Base-by-base conservation (phyloP, 1,284 basidiomycete species). In the Tylopilus sp. region DNA sequence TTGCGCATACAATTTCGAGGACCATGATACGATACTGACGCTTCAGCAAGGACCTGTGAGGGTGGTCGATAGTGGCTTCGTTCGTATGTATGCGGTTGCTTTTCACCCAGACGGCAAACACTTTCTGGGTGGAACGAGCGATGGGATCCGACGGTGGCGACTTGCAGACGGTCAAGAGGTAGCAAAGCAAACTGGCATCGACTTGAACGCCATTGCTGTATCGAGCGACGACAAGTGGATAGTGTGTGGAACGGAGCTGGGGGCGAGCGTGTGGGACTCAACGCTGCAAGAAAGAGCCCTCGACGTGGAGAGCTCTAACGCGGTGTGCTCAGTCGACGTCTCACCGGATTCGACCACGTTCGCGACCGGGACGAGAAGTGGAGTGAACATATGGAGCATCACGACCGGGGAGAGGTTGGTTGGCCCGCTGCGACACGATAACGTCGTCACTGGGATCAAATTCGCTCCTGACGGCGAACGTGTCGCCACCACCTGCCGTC, bases 401-500 rank as follows among this genome's bases (percentile, higher is more conserved):
- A 19, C 37, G 21, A 46, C 44, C 2, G 37, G 30, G 2, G 4
- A 33, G 30, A 25, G 44, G n/a, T 3, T 33, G 1, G 23, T 39
- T 6, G 39, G 44, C 4, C 51, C 51, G 3, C 34, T 51, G 29
- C 6, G 31, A 52, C 49, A 52, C 6, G 23, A 26, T n/a, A 12
- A 11, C 6, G 8, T 8, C 1, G 34, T 46, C 18, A 8, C 3
- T 0, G 50, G 51, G 9, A 3, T 46, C 26, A 47, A 13, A 4
- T 52, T 53, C 18, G 48, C 42, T 5, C 50, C 51, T 1, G 15
- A 54, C 10, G 49, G 48, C 11, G 4, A 15, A 8, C 23, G 5
- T 4, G 3, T 50, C 15, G 49, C 49, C 1, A 49, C 29, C 0
- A 19, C 39, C 11, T 23, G 34, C 31, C 3, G 15, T 19, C 25